Evolutionary conservation across 1,139 yeast species (phyloP).

Genomic region (Lodderomyces orthopsilosis): DNA sequence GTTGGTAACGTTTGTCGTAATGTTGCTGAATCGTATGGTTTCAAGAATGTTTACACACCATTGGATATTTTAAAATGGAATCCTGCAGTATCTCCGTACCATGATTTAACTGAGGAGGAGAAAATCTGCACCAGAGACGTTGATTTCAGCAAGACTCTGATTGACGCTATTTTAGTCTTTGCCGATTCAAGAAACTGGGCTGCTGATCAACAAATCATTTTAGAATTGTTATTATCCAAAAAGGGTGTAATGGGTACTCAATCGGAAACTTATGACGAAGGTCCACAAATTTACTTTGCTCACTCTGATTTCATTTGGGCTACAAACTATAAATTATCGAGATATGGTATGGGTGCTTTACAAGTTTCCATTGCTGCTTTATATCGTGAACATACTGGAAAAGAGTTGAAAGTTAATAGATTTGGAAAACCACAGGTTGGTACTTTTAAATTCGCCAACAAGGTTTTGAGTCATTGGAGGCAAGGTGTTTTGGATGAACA

Average conservation of each 20-base stretch:
- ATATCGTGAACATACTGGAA: conserved; percentile 77
- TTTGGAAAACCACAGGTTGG: conserved; percentile 87
- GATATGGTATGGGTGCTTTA: conserved; percentile 89
- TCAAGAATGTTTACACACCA: conserved; percentile 74
- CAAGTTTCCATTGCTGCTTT: conserved; percentile 83
- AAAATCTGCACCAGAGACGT: conserved; percentile 49
- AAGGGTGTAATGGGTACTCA: conserved; percentile 81
- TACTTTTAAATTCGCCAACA: conserved; percentile 76
- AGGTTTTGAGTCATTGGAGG: conserved; percentile 74
- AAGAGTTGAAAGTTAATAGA: conserved; percentile 69
- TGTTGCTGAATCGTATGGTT: conserved; percentile 77
- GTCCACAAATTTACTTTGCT: conserved; percentile 80
- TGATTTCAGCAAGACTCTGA: conserved; percentile 61
- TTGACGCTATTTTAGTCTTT: conserved; percentile 74
- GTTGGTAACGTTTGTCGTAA: conserved; percentile 77
- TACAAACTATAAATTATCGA: conserved; percentile 70
- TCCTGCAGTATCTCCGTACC: conserved; percentile 80
- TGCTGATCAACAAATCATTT: conserved; percentile 81
- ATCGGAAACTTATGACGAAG: conserved; percentile 66
- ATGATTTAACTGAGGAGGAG: conserved; percentile 72
- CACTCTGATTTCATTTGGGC: conserved; percentile 91
- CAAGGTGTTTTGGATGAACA: conserved; percentile 73
- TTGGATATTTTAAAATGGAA: conserved; percentile 80
- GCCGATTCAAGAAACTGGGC: conserved; percentile 90
- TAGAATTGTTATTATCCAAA: conserved; percentile 70